Evolutionary conservation across 2,329 filamentous ascomycete species (phyloP).

Genomic region (Cryphonectria japonica): DNA sequence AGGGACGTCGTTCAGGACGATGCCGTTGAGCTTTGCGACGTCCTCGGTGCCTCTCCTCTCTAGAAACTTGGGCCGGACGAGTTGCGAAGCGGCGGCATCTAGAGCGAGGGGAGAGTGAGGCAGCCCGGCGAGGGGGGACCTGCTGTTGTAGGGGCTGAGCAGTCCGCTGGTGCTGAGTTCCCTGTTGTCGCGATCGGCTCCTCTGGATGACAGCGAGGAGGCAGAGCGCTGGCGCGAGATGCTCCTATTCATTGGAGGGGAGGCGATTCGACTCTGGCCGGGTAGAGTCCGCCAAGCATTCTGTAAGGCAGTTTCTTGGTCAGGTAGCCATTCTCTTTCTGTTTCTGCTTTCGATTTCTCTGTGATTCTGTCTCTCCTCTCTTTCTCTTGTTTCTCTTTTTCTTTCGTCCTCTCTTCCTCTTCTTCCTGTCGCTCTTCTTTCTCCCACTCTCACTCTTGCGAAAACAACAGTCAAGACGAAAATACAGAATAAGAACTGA

Average conservation of each 20-base stretch:
- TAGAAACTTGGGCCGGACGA: constrained; percentile 24
- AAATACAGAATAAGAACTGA: background rate
- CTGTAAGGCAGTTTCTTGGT: constrained; percentile 1
- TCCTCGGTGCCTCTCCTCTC: constrained; percentile 28
- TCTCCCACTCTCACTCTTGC: background rate
- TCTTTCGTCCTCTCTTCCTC: background rate
- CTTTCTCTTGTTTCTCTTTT: background rate
- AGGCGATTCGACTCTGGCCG: constrained; percentile 18
- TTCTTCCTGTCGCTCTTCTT: background rate
- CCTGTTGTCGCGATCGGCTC: constrained; percentile 27
- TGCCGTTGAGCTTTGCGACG: constrained; percentile 29
- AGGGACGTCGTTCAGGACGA: constrained; percentile 33
- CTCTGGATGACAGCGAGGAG: constrained; percentile 30
- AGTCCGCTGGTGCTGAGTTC: constrained; percentile 27
- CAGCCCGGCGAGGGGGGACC: constrained; percentile 29
- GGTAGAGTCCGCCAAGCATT: constrained; percentile 19
- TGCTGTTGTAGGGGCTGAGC: constrained; percentile 29
- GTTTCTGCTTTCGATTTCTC: background rate
- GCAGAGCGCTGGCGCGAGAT: constrained; percentile 30
- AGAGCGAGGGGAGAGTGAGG: constrained; percentile 25
- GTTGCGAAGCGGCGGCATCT: constrained; percentile 26
- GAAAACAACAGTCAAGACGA: background rate
- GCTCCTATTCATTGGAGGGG: constrained; percentile 30
- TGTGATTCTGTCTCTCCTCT: background rate
- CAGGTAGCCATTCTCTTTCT: constrained; percentile 6